Evolutionary conservation across 352 stramenopile species (phyloP).

Genomic region (Phytophthora ramorum): DNA sequence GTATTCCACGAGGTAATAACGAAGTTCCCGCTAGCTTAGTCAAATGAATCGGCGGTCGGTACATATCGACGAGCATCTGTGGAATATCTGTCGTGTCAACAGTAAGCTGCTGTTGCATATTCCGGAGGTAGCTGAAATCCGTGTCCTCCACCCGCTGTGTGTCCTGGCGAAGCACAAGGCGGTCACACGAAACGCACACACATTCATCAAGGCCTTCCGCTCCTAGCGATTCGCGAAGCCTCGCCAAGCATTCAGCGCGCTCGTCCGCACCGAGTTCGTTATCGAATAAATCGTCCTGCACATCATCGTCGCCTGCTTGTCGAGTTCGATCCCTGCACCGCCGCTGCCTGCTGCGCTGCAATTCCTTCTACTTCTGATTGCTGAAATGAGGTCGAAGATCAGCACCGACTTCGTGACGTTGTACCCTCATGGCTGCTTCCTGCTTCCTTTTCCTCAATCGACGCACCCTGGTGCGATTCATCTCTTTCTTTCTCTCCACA

Average conservation of each 20-base stretch:
- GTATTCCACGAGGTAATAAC: slow-evolving; percentile 11
- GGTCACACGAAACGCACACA: slow-evolving; percentile 2
- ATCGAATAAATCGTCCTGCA: background rate
- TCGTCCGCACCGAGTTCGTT: background rate
- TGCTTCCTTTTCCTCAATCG: background rate
- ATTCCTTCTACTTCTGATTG: background rate
- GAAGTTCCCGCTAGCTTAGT: background rate
- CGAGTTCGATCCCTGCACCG: background rate
- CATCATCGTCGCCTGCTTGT: background rate
- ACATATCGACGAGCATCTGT: background rate
- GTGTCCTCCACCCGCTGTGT: background rate
- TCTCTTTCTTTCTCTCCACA: no score
- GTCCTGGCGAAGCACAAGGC: background rate
- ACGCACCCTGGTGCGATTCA: slow-evolving; percentile 2
- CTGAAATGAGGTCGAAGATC: background rate
- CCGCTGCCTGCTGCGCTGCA: background rate
- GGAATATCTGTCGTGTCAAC: background rate
- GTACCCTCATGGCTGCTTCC: background rate
- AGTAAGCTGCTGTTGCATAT: background rate
- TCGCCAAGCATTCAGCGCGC: no score
- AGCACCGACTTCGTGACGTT: background rate
- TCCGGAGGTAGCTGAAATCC: background rate
- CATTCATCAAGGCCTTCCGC: no score
- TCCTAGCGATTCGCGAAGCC: no score
- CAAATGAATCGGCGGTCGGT: background rate